Base-by-base conservation (phyloP, 371 early-diverging fungal genomes). In the Conidiobolus incongruus region DNA sequence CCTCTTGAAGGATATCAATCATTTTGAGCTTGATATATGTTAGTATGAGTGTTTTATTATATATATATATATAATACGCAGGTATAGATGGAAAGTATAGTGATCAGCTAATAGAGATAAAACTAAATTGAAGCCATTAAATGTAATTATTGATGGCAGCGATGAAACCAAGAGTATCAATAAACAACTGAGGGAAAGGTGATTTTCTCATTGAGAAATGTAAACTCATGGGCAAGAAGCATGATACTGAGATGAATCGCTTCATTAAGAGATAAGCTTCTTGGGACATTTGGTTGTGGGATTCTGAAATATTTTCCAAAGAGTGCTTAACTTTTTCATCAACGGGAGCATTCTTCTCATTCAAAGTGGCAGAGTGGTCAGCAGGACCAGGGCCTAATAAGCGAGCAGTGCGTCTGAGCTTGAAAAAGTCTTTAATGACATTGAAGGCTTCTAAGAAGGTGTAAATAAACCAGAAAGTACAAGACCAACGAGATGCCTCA, bases 141-240 rank as follows among this genome's bases (percentile, higher is more conserved):
- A 23, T 12, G 20, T 43, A 43, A 29, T 31, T 34, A n/a, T 31
- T 23, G n/a, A 43, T 10, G 11, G 43, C 43, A 20, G 34, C 43
- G 2, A 34, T 7, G 20, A 43, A 43, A 4, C 43, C 43, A 23
- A 34, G 33, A 17, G 33, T 34, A 33, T 43, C 43, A 17, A 43
- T 34, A 3, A 22, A 33, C n/a, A 7, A 11, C 7, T n/a, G n/a
- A 23, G 31, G 31, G 35, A 43, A 35, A 33, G 43, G 43, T 15
- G 43, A 43, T 4, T 24, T 4, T n/a, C 17, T 21, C 8, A 43
- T 17, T 7, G 43, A 43, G 21, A 20, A 43, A 12, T 43, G 43
- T 13, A 19, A 16, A 6, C 33, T n/a, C 43, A 43, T 43, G 23
- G 12, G 20, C n/a, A 34, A 33, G 23, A 33, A 43, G 35, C 43